Percentiles rank a stretch among this genome's conserved stretches.
phyloP scores from a whole-genome alignment of 345 rosid genomes.

The Moringa oleifera region DNA sequence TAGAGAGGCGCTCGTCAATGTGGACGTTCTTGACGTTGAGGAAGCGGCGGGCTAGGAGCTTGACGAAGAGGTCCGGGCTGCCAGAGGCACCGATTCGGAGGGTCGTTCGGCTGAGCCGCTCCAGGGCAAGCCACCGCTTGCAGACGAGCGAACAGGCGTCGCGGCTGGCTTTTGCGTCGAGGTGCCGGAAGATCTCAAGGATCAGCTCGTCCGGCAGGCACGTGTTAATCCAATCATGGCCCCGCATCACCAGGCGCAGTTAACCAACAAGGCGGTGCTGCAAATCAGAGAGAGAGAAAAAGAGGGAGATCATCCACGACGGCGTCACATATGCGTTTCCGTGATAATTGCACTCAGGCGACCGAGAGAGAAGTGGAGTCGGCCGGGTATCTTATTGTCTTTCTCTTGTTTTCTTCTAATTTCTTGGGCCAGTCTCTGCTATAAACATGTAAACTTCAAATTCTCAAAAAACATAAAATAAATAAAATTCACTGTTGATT shows the following conservation, averaged over 20 bases:
- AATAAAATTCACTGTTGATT: no score
- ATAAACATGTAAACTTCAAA: no score
- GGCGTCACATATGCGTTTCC: no score
- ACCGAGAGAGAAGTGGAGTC: no score
- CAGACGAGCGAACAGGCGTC: conserved; percentile 93
- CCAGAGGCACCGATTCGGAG: conserved; percentile 84
- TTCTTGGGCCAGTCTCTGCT: no score
- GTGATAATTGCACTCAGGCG: no score
- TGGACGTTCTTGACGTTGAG: conserved; percentile 44
- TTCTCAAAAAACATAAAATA: no score
- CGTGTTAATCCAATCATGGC: conserved; percentile 69
- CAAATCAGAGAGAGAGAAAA: no score
- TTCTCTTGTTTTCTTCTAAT: no score
- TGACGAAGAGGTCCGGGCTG: conserved; percentile 51
- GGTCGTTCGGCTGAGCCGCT: conserved; percentile 73
- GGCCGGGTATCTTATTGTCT: no score
- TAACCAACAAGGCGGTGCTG: not conserved
- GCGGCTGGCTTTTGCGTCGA: conserved; percentile 55
- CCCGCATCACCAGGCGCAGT: conserved; percentile 40
- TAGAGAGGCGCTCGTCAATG: conserved; percentile 74
- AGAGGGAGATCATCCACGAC: no score
- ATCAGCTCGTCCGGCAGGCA: conserved; percentile 75
- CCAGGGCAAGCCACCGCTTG: conserved; percentile 77
- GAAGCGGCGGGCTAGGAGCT: conserved; percentile 72
- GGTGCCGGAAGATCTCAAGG: conserved; percentile 63